Evolutionary conservation across 1,139 yeast species (phyloP), one percentile per base, ranked within the genome.

Genomic region (Zygoascus meyerae): DNA sequence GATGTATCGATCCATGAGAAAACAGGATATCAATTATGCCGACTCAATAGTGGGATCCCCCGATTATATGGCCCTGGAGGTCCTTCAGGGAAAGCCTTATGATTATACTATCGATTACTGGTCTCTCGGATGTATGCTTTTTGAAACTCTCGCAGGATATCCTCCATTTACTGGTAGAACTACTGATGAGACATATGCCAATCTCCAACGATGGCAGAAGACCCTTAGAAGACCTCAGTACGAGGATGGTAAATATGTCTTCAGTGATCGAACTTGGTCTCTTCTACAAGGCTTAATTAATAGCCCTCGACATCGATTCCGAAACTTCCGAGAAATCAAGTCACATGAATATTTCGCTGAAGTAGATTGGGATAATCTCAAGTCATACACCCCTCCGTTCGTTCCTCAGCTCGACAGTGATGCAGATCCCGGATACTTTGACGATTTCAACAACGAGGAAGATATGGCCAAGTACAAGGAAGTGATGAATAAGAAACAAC

Each of bases 401-500:
- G 86, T 94, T 28, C 99, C 99, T 1, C 96, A 94, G 61, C 74
- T 94, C 53, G 97, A 92, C 62, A 86, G 89, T 52, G 98, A 94
- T 61, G 94, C 90, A 53, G 99, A 94, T 69, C 97, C 97, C 1
- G 99, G 98, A 1, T 94, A 94, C 69, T 94, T 94, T 65, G 99
- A 94, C 67, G 98, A 94, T 65, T 94, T 94, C 64, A 89, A 86
- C 52, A 94, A 87, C 65, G 97, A 90, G 61, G 90, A 86, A 48
- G 95, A 94, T 66, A 90, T 94, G 97, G 90, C 92, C 57, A 90
- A 92, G 67, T 94, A 94, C 69, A 92, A 94, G 60, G 98, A 94
- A 61, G 98, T 94, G 15, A 83, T 89, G 73, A 90, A 87, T 55
- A 83, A 94, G 67, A 87, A 84, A 60, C 86, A 79, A 48, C 90